Base-by-base conservation (phyloP, 2,329 filamentous ascomycete species). In the Microcera coccophila region DNA sequence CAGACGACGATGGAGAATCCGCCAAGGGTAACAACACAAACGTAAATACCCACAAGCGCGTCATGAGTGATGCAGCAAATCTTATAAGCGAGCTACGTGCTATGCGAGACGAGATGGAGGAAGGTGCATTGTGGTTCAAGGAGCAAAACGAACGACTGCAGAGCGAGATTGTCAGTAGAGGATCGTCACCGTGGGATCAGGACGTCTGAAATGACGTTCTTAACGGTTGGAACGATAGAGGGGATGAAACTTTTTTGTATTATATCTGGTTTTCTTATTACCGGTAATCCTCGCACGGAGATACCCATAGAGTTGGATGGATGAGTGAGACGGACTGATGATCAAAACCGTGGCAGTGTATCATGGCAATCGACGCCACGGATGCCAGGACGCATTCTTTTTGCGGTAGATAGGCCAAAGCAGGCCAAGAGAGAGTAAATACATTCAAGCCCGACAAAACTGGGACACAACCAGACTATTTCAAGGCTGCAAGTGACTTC, bases 81-180 rank as follows among this genome's bases (percentile, higher is more conserved):
- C 48, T 69, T 43, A 60, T 67, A 35, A 60, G 52, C 24, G 70
- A 74, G 48, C 63, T 75, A 31, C 63, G 63, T 28, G 62, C 63
- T 38, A 61, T 71, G 50, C 63, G 69, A 12, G 60, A 67, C 43
- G 71, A 73, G 43, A 64, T 76, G 59, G 69, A 74, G 47, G 65
- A 73, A 48, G 70, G 65, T 14, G 64, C 63, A n/a, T 61, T 64
- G 16, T 76, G 73, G 73, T 73, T 70, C 53, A 62, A 59, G 40
- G 64, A 67, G 39, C 71, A 76, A 55, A 72, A 67, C 28, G 65
- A 69, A 41, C 63, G 62, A 31, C 47, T 75, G 47, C 65, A 67
- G 40, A 66, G 61, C 44, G 65, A 68, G 42, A 40, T 59, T 29
- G 44, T 49, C 29, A 68, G 62, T 38, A 60, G 63, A 44, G 60